Conservation (phyloP, 345 rosid genomes). For the Arabidopsis thaliana region TAIR10.1 NC_003070.9:17835501-17836000, state of each 20-base stretch:
- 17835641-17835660: slow-evolving; percentile 58
- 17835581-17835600: slow-evolving; percentile 66
- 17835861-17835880: slow-evolving; percentile 48
- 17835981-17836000: slow-evolving; percentile 34
- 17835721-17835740: slow-evolving; percentile 50
- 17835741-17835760: slow-evolving; percentile 42
- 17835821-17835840: background rate
- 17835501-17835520: slow-evolving; percentile 1
- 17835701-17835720: slow-evolving; percentile 67
- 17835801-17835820: background rate
- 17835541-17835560: slow-evolving; percentile 50
- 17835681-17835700: slow-evolving; percentile 65
- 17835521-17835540: slow-evolving; percentile 44
- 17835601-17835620: slow-evolving; percentile 57
- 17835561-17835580: slow-evolving; percentile 59
- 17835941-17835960: slow-evolving; percentile 55
- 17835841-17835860: slow-evolving; percentile 31
- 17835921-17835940: slow-evolving; percentile 68
- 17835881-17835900: slow-evolving; percentile 60
- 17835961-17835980: slow-evolving; percentile 45
- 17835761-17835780: slow-evolving; percentile 12
- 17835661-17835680: slow-evolving; percentile 58
- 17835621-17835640: slow-evolving; percentile 64
- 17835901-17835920: slow-evolving; percentile 75
- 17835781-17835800: slow-evolving; percentile 1